phyloP scores from a whole-genome alignment of 352 stramenopile species.

The Globisporangium takayamanum region DNA sequence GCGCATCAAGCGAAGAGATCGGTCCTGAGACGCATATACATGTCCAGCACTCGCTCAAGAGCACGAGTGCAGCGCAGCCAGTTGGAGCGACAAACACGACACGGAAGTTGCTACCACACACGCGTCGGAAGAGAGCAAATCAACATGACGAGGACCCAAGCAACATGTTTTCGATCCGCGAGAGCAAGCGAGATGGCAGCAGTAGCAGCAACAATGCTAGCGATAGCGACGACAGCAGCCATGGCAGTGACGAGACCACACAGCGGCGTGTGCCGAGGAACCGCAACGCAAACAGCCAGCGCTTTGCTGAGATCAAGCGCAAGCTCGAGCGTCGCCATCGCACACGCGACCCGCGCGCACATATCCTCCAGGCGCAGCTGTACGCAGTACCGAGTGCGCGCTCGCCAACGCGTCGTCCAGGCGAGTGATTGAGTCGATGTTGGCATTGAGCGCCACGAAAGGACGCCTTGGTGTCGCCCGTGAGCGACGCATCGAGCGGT shows the following conservation, averaged over 20 bases:
- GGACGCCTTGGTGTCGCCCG: constrained; percentile 1
- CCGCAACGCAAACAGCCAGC: constrained; percentile 31
- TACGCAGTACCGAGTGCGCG: constrained; percentile 1
- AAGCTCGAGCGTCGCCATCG: constrained; percentile 21
- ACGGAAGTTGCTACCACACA: constrained; percentile 3
- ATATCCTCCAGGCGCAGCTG: constrained; percentile 42
- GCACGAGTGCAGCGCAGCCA: background rate
- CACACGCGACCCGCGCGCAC: constrained; percentile 31
- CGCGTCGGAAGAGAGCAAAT: constrained; percentile 1
- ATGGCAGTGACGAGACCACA: background rate
- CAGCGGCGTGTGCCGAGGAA: constrained; percentile 3
- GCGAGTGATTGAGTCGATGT: background rate
- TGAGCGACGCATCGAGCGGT: constrained; percentile 1
- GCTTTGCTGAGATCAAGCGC: constrained; percentile 34
- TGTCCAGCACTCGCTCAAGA: constrained; percentile 16
- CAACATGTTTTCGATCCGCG: background rate
- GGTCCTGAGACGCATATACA: constrained; percentile 14
- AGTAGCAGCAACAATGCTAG: background rate
- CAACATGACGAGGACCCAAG: constrained; percentile 8
- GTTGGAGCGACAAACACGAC: background rate
- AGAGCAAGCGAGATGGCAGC: background rate
- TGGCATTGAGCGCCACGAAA: background rate
- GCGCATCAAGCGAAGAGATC: background rate
- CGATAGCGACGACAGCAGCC: background rate
- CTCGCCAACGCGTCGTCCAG: background rate